A percentile compares a stretch with the other conserved stretches of the same genome.
Evolutionary conservation across 495 filamentous ascomycete genomes (phyloP).

Genomic region (Beverwykella pulmonaria): DNA sequence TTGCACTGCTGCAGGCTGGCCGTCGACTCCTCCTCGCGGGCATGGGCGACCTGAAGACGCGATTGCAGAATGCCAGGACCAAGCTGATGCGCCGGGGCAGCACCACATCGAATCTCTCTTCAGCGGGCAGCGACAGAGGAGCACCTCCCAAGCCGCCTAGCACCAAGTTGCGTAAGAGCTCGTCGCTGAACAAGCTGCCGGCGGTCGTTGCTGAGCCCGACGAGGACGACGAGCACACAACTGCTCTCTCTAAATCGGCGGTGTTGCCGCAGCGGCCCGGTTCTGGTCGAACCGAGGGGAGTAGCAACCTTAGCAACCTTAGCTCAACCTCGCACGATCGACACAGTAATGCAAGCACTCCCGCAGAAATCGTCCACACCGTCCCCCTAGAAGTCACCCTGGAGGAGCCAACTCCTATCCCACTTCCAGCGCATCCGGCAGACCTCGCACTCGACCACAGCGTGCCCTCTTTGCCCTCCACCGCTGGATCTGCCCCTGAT

Average conservation of each 20-base stretch:
- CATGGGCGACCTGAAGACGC: slow-evolving; percentile 34
- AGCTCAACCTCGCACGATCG: slow-evolving; percentile 26
- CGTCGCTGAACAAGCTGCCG: slow-evolving; percentile 33
- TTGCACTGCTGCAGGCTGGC: slow-evolving; percentile 7
- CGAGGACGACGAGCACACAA: slow-evolving; percentile 1
- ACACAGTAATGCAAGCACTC: not conserved
- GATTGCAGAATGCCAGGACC: slow-evolving; percentile 28
- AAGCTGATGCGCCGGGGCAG: slow-evolving; percentile 35
- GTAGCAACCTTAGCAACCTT: not conserved
- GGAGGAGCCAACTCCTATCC: slow-evolving; percentile 36
- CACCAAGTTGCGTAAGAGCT: slow-evolving; percentile 11
- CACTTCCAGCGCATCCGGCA: slow-evolving; percentile 9
- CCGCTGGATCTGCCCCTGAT: not conserved
- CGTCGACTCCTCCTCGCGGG: slow-evolving; percentile 6
- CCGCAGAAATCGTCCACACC: slow-evolving; percentile 8
- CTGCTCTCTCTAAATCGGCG: slow-evolving; percentile 19
- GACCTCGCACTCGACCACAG: not conserved
- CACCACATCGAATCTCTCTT: slow-evolving; percentile 23
- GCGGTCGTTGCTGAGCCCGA: slow-evolving; percentile 8
- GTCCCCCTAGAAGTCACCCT: slow-evolving; percentile 22
- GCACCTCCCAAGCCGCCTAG: not conserved
- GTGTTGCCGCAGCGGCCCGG: slow-evolving; percentile 3
- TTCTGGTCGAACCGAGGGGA: slow-evolving; percentile 5
- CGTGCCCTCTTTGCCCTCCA: not conserved
- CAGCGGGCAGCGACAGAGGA: slow-evolving; percentile 14